A percentile compares a stretch with the other conserved stretches of the same genome.
Evolutionary conservation across 2,329 filamentous ascomycete species (phyloP).

Genomic region (Botrytis medusae): DNA sequence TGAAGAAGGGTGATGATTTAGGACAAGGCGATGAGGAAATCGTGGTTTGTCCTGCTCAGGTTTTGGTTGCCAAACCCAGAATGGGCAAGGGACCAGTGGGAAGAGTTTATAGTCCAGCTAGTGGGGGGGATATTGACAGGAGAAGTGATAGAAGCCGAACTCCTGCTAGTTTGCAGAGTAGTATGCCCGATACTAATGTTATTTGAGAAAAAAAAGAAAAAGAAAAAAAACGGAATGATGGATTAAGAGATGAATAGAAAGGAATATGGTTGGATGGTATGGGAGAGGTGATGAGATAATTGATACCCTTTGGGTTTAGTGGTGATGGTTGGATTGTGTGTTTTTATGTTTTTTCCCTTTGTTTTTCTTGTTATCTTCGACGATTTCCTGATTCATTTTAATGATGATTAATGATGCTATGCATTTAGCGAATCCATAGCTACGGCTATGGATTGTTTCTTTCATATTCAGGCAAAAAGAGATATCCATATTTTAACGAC

Average conservation of each 20-base stretch:
- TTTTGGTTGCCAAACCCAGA: constrained; percentile 66
- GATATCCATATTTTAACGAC: constrained; percentile 21
- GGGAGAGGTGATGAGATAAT: background rate
- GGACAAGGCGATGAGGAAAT: constrained; percentile 91
- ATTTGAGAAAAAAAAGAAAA: constrained; percentile 26
- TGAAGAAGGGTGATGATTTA: constrained; percentile 89
- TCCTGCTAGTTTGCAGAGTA: constrained; percentile 38
- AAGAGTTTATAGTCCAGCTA: constrained; percentile 30
- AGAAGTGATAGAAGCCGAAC: constrained; percentile 26
- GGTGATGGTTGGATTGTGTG: constrained; percentile 12
- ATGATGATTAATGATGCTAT: constrained; percentile 17
- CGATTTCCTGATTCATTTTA: constrained; percentile 4
- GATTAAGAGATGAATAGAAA: constrained; percentile 5
- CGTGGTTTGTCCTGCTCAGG: constrained; percentile 92
- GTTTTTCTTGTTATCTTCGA: background rate
- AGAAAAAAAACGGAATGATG: background rate
- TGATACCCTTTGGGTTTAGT: constrained; percentile 14
- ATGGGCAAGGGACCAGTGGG: constrained; percentile 30
- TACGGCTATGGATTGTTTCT: background rate
- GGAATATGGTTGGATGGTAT: background rate
- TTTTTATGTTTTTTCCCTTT: background rate
- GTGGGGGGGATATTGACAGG: constrained; percentile 24
- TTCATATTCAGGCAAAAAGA: background rate
- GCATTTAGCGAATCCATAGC: background rate
- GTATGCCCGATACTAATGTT: constrained; percentile 36